These are phyloP conservation scores for Calonectria pseudoreteaudii DNA, from an alignment of 2,329 filamentous ascomycete genomes.

Conservation along the genomic window DNA sequence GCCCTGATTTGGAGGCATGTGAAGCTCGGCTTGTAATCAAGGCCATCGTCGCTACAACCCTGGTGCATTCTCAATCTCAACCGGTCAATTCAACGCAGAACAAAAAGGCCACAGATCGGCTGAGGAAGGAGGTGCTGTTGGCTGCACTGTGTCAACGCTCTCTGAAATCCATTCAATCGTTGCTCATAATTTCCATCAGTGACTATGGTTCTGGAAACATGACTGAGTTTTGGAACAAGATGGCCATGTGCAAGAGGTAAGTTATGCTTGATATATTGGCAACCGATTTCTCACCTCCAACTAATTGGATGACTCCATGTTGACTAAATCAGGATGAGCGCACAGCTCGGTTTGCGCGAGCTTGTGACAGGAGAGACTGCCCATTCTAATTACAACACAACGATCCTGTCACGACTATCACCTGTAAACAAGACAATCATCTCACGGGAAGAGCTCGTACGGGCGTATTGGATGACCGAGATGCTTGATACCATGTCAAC, in stretches of 20 bases:
- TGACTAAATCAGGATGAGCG: neutral
- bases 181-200: neutral
- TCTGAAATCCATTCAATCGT: neutral
- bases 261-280: neutral
- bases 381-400: neutral
- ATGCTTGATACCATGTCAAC: neutral
- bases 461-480: neutral
- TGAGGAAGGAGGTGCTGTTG: neutral
- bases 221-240: neutral
- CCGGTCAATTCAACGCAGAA: neutral
- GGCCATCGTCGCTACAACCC: neutral
- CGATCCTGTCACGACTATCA: neutral
- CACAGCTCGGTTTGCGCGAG: neutral
- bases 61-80: neutral
- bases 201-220: neutral
- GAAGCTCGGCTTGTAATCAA: neutral
- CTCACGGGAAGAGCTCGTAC: neutral
- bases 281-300: neutral
- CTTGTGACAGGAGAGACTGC: neutral
- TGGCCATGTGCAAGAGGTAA: neutral
- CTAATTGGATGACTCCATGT: neutral
- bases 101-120: neutral
- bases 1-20: neutral
- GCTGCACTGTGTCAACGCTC: neutral
- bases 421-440: neutral